Conservation (phyloP, 2,329 filamentous ascomycete species). For the Aphanocladium album region DNA sequence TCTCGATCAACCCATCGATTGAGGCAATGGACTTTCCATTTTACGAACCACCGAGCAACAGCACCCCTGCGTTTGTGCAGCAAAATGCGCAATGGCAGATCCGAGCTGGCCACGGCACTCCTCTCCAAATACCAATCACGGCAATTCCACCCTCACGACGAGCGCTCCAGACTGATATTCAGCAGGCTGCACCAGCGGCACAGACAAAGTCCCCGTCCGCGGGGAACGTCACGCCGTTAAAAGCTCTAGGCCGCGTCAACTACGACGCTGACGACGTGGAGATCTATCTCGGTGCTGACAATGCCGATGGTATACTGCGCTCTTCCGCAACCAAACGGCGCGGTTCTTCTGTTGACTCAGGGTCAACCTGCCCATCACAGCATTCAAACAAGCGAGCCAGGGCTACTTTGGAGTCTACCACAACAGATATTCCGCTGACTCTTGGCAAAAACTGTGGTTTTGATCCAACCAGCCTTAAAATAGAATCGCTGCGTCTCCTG, state of each 20-base stretch:
- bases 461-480: neutral
- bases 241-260: neutral
- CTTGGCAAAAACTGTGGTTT: neutral
- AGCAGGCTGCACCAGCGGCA: too few relatives aligned
- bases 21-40: conserved; percentile 14
- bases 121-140: conserved; percentile 22
- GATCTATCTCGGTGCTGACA: neutral
- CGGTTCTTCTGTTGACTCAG: neutral
- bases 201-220: neutral
- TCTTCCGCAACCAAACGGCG: neutral
- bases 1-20: conserved; percentile 20
- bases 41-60: conserved; percentile 6
- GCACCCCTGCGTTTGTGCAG: conserved; percentile 19
- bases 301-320: neutral
- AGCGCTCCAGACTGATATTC: neutral
- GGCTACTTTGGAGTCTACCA: too few relatives aligned
- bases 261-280: neutral
- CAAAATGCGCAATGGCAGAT: conserved; percentile 22
- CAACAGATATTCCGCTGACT: neutral
- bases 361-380: neutral
- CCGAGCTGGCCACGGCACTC: neutral
- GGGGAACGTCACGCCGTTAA: neutral
- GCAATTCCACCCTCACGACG: conserved; percentile 19
- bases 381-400: neutral
- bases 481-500: neutral